A percentile compares a stretch with the other conserved stretches of the same genome.
Conservation (phyloP, 495 filamentous ascomycete species). For the Xylaria scruposa region DNA sequence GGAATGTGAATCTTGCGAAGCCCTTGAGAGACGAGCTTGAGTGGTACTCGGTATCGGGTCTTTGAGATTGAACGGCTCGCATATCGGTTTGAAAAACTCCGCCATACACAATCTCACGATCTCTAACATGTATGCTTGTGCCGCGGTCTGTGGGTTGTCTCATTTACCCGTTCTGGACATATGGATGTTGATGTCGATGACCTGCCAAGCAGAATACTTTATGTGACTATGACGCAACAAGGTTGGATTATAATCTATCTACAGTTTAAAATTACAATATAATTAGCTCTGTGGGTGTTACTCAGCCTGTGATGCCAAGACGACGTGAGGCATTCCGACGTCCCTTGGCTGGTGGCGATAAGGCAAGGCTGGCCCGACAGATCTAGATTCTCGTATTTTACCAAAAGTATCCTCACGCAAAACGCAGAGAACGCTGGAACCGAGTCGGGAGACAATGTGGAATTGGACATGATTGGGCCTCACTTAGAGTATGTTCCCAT, state of each 20-base stretch:
- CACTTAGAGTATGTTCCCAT: not conserved
- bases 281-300: not conserved
- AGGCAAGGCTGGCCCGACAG: not conserved
- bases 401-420: not conserved
- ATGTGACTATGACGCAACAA: not conserved
- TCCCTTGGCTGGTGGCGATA: constrained; percentile 16
- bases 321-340: not conserved
- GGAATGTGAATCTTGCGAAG: constrained; percentile 17
- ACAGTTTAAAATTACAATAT: not conserved
- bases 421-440: not conserved
- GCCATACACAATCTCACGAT: not conserved
- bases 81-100: not conserved
- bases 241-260: not conserved
- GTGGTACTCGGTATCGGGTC: constrained; percentile 4
- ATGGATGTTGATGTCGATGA: not conserved
- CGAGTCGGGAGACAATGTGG: not conserved
- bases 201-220: not conserved
- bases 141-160: not conserved
- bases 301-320: not conserved
- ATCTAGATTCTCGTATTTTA: constrained; percentile 15
- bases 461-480: not conserved
- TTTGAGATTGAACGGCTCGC: not conserved
- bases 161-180: not conserved
- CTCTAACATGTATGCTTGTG: not conserved
- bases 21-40: not conserved